phyloP scores from a whole-genome alignment of 2,329 filamentous ascomycete species.

The Penicillium sp. region DNA sequence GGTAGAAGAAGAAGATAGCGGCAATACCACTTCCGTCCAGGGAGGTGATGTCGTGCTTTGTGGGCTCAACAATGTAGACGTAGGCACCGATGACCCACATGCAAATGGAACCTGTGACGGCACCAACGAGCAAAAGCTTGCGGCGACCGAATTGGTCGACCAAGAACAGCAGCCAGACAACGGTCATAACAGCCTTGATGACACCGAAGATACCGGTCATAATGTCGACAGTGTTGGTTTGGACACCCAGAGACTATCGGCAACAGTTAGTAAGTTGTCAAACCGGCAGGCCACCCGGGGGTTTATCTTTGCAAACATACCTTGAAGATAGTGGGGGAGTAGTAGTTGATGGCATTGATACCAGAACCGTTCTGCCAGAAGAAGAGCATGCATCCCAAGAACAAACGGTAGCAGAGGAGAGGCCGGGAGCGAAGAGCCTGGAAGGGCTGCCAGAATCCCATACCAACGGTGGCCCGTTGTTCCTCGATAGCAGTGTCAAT shows the following conservation, averaged over 20 bases:
- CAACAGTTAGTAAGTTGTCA: too few species aligned
- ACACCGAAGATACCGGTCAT: slow-evolving; percentile 77
- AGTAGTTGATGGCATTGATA: slow-evolving; percentile 82
- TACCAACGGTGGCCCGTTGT: slow-evolving; percentile 61
- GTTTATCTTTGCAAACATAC: too few species aligned
- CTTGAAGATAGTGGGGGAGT: slow-evolving; percentile 66
- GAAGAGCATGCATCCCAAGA: slow-evolving; percentile 73
- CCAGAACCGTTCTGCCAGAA: slow-evolving; percentile 76
- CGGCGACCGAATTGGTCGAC: slow-evolving; percentile 65
- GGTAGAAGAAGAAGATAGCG: slow-evolving; percentile 66
- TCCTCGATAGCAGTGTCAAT: slow-evolving; percentile 70
- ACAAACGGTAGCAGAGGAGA: slow-evolving; percentile 69
- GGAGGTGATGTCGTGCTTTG: slow-evolving; percentile 22
- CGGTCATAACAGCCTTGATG: slow-evolving; percentile 67
- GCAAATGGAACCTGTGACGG: slow-evolving; percentile 53
- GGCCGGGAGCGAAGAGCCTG: slow-evolving; percentile 52
- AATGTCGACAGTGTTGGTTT: slow-evolving; percentile 56
- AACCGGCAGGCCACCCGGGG: too few species aligned
- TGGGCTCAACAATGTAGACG: slow-evolving; percentile 34
- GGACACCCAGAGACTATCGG: slow-evolving; percentile 55
- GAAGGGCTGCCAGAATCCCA: slow-evolving; percentile 75
- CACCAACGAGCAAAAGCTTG: slow-evolving; percentile 66
- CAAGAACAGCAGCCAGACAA: slow-evolving; percentile 68
- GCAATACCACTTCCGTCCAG: slow-evolving; percentile 39
- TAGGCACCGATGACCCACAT: slow-evolving; percentile 37